Evolutionary conservation across 2,329 filamentous ascomycete species (phyloP), one percentile per base, ranked within the genome.

Genomic region (Alternaria gansuensis): DNA sequence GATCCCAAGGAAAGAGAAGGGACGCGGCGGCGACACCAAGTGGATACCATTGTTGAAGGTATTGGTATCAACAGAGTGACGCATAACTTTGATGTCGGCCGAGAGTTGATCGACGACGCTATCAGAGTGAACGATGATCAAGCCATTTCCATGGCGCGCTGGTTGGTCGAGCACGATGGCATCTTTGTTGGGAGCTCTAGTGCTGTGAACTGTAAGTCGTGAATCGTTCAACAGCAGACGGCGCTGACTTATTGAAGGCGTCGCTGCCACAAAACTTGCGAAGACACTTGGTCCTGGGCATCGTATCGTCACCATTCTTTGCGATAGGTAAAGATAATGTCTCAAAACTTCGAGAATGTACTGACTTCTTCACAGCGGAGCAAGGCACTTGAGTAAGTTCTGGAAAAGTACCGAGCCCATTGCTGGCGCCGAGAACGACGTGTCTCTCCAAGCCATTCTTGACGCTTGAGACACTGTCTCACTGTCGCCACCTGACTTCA

Each of bases 31-130:
- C 84, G 95, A 59, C 88, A 91, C 70, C 96, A 99, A 79, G 92
- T 99, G 51, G 96, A 99, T 80, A 93, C 90, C 4, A 92, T 99
- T 64, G 92, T 99, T 28, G 96, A 99, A 79, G 95, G 95, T 1
- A 92, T 99, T 64, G 95, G 95, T 1, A 91, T 98, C 77, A 99
- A 97, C 75, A 88, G 95, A 2, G 84, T 97, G n/a, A 99, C 95
- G 1, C 86, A 88, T 52, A 99, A 98, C 77, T 95, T 99, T 65
- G 91, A 97, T 75, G 89, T 88, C 28, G 95, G 94, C 0, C 84
- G 92, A 65, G 89, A 94, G 71, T 79, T 97, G 54, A 87, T 99
- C 52, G 92, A 97, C 75, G 93, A 97, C 78, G 94, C 95, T 3
- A 88, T 98, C 36, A 87, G 89, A 59, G 92, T 99, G 13, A 91